Base-by-base conservation (phyloP, 257 asterid species). In the Nicotiana tomentosiformis region DNA sequence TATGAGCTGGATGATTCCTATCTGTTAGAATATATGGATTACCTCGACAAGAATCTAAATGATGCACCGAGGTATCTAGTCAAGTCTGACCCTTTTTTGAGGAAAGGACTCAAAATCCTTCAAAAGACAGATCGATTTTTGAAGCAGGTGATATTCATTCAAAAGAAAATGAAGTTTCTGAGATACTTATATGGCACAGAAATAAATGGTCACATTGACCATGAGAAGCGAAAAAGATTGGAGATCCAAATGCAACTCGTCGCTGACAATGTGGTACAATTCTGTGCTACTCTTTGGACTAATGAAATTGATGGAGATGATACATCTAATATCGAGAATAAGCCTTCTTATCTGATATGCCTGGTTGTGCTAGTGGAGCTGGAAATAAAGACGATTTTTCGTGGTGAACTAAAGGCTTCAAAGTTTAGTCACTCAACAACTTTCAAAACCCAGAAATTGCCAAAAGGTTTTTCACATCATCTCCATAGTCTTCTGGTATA, bases 41-140 rank as follows among this genome's bases (percentile, higher is more conserved):
- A 7, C 77, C 55, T 68, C 2, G 32, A 10, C 3, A 37, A 68
- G 30, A 68, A 35, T 18, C 55, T 68, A 8, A 68, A 68, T 10
- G 55, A 68, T 35, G 78, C n/a, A 37, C 32, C 10, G 33, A 39
- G 20, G 57, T 0, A 5, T 6, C 1, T 4, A 14, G 1, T 0
- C 11, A 17, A 2, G 57, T 39, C 1, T 39, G 1, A 1, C 2
- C 33, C 30, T 37, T 0, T 18, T 2, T 12, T 1, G 1, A 14
- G 1, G 0, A 29, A 26, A 1, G 1, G 0, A 69, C 0, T 56
- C 8, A 5, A 4, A 37, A 10, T 2, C 5, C 10, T n/a, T 39
- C 15, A 39, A 0, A 9, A 68, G 29, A 17, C 7, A 56, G 14
- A 18, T 1, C 0, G 0, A 2, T 17, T 2, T 35, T 8, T 35